Evolutionary conservation across 352 stramenopile species (phyloP).

Genomic region (Elongisporangium anandrum): DNA sequence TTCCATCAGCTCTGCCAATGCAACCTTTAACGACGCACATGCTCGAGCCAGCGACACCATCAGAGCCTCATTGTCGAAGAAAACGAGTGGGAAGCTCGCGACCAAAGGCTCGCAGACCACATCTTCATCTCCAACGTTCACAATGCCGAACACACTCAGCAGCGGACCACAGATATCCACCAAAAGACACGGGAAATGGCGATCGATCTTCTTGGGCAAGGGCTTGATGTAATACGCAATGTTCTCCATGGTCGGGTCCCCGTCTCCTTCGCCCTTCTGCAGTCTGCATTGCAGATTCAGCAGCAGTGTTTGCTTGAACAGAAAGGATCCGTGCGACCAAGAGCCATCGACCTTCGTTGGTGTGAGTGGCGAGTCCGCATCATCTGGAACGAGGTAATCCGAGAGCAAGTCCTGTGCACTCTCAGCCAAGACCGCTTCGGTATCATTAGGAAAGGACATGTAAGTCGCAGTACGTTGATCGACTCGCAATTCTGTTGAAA

Average conservation of each 20-base stretch:
- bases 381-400: slow-evolving; percentile 10
- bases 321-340: slow-evolving; percentile 12
- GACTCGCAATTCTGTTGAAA: slow-evolving; percentile 17
- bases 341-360: slow-evolving; percentile 8
- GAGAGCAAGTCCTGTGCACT: slow-evolving; percentile 12
- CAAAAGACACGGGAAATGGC: slow-evolving; percentile 18
- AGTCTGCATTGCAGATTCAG: slow-evolving; percentile 19
- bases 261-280: slow-evolving; percentile 13
- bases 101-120: slow-evolving; percentile 19
- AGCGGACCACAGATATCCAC: slow-evolving; percentile 18
- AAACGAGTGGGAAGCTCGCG: slow-evolving; percentile 18
- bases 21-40: slow-evolving; percentile 16
- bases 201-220: slow-evolving; percentile 12
- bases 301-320: slow-evolving; percentile 7
- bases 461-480: too few species aligned
- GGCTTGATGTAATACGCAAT: slow-evolving; percentile 19
- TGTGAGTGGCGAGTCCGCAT: slow-evolving; percentile 6
- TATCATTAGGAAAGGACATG: slow-evolving; percentile 13
- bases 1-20: slow-evolving; percentile 11
- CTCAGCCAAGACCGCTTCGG: slow-evolving; percentile 9
- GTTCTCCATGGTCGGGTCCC: slow-evolving; percentile 18
- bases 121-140: slow-evolving; percentile 14
- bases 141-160: slow-evolving; percentile 19
- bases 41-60: slow-evolving; percentile 11
- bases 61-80: slow-evolving; percentile 17